A percentile compares a stretch with the other conserved stretches of the same genome.
Conservation (phyloP, 2,329 filamentous ascomycete species). For the Sporothrix curviconia region DNA sequence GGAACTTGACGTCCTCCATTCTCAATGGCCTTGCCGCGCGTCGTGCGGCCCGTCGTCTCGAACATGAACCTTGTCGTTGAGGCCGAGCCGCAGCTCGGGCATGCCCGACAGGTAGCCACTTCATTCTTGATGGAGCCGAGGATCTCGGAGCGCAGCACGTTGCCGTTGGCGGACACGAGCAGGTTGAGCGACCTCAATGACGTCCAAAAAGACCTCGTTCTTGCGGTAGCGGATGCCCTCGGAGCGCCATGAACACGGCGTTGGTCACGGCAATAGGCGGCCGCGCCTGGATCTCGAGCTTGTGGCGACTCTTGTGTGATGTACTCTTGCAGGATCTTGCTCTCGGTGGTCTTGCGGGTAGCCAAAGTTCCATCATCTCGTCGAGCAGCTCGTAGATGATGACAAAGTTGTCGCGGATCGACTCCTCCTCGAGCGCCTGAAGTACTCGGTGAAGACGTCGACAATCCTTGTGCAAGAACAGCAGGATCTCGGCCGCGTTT, state of each 20-base stretch:
- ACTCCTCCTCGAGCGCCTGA: conserved; percentile 97
- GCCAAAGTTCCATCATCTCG: conserved; percentile 99
- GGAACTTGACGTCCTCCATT: conserved; percentile 99
- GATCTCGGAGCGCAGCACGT: conserved; percentile 92
- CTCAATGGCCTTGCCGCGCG: conserved; percentile 92
- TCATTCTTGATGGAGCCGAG: conserved; percentile 98
- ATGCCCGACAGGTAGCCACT: conserved; percentile 98
- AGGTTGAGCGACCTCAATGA: conserved; percentile 95
- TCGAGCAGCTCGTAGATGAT: conserved; percentile 98
- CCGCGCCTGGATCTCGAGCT: conserved; percentile 90
- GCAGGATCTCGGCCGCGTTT: conserved; percentile 97
- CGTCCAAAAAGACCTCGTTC: conserved; percentile 98
- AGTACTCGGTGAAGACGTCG: conserved; percentile 99
- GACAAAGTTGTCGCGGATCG: conserved; percentile 98
- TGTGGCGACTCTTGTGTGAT: conserved; percentile 99
- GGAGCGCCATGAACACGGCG: conserved; percentile 92
- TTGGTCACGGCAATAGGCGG: conserved; percentile 98
- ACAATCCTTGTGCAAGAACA: conserved; percentile 98
- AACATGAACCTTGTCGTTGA: conserved; percentile 99
- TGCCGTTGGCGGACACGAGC: conserved; percentile 87
- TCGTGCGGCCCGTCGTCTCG: conserved; percentile 90
- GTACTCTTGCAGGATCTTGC: conserved; percentile 97
- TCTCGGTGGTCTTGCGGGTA: conserved; percentile 98
- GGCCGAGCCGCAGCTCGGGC: conserved; percentile 86
- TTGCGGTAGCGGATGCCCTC: conserved; percentile 98